These are phyloP conservation scores for Henckelia pumila DNA, from an alignment of 257 asterid species.

Conservation along the genomic window DNA sequence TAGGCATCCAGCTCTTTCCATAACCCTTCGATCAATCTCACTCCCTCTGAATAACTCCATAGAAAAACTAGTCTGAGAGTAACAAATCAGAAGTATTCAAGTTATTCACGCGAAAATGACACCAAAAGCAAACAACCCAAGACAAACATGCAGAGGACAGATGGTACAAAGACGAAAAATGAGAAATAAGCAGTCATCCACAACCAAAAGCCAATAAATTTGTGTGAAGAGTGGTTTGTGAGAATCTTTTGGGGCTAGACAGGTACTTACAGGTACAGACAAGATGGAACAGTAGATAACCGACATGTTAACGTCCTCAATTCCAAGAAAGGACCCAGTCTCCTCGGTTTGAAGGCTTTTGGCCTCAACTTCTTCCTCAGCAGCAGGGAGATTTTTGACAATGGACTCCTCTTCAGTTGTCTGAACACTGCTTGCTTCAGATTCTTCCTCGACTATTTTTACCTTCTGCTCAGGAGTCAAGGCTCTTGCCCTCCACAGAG, in stretches of 20 bases:
- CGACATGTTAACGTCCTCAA: constrained; percentile 76
- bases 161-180: neutral
- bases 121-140: neutral
- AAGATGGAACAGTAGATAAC: constrained; percentile 64
- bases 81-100: constrained; percentile 7
- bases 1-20: constrained; percentile 93
- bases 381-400: constrained; percentile 40
- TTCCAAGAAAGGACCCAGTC: constrained; percentile 62
- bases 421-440: constrained; percentile 58
- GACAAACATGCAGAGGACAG: neutral
- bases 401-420: constrained; percentile 66
- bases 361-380: constrained; percentile 62
- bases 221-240: neutral
- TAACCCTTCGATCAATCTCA: constrained; percentile 78
- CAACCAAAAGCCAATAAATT: neutral
- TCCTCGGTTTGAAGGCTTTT: constrained; percentile 67
- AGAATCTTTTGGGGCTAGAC: neutral
- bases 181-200: neutral
- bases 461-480: constrained; percentile 96
- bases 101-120: neutral
- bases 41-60: constrained; percentile 90
- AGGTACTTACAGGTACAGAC: constrained; percentile 76
- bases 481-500: constrained; percentile 92
- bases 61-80: constrained; percentile 68
- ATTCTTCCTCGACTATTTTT: constrained; percentile 74